These are phyloP conservation scores for Alternaria sp. DNA, from an alignment of 2,329 filamentous ascomycete genomes.

Conservation along the genomic window DNA sequence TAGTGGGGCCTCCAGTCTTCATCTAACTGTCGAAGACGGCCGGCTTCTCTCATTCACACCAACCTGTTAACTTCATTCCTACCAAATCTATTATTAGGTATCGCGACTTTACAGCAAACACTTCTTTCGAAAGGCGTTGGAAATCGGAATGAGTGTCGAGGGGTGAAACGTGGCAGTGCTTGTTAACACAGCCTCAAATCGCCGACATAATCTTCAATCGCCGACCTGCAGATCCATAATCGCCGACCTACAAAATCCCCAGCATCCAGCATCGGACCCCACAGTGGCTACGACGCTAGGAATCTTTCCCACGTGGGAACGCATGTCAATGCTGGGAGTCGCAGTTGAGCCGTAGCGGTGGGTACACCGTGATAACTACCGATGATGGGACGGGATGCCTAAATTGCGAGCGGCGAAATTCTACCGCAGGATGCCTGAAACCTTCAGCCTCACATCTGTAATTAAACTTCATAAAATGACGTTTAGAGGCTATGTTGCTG, in stretches of 20 bases:
- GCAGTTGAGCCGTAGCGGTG: neutral
- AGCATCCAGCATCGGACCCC: neutral
- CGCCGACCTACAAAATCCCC: neutral
- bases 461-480: neutral
- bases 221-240: neutral
- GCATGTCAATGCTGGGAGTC: neutral
- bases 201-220: constrained; percentile 2
- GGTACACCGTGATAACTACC: neutral
- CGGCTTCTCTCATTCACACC: neutral
- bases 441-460: neutral
- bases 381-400: constrained; percentile 1
- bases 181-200: constrained; percentile 6
- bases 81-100: neutral
- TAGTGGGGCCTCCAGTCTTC: neutral
- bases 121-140: neutral
- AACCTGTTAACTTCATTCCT: neutral
- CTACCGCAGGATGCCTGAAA: neutral
- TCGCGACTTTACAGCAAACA: neutral
- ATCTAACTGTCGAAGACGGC: neutral
- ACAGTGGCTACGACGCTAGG: neutral
- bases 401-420: neutral
- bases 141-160: neutral
- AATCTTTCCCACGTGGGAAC: neutral
- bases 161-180: constrained; percentile 6
- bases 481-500: neutral